Base-by-base conservation (phyloP, 768 basidiomycete genomes). In the Podaxis sp. region DNA sequence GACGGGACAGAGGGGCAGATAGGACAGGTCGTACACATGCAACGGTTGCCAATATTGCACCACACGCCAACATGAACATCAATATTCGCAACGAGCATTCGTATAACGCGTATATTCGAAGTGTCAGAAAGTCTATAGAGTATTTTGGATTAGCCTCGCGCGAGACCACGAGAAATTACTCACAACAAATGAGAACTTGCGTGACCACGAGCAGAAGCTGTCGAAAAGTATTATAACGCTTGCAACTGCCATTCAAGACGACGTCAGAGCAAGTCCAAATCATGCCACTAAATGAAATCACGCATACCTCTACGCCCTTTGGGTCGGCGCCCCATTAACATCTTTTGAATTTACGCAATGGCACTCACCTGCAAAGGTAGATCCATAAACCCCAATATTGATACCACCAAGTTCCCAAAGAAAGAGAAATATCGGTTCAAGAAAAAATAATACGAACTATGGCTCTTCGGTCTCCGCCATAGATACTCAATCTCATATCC, bases 51-150 rank as follows among this genome's bases (percentile, higher is more conserved):
- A 85, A 64, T 1, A 75, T 57, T 0, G 68, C 57, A 2, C 71
- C 78, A 30, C 73, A 71, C 5, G 69, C 68, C 1, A 80, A 17
- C 69, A 84, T 68, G 33, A 69, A 73, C 4, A 66, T 61, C n/a
- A 80, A 63, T 39, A 84, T 68, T 19, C 74, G 72, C 49, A 73
- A 64, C 19, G 77, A 79, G 39, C 79, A 69, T 11, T 74, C 71
- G 61, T 84, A 86, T 13, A 87, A 69, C 4, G 85, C 84, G 61
- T 79, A 81, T 56, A 80, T 80, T 44, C 85, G 80, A 46, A 82
- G 69, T 12, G 77, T 76, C 30, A 84, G 73, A 33, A 80, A 76
- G 62, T 75, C 81, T 83, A 55, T 13, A 8, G 33, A 24, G 13
- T 15, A 54, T 38, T 24, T 12, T 24, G 38, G 17, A 7, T 49